phyloP scores from a whole-genome alignment of 768 basidiomycete genomes.

The Rubroboletus satanas region DNA sequence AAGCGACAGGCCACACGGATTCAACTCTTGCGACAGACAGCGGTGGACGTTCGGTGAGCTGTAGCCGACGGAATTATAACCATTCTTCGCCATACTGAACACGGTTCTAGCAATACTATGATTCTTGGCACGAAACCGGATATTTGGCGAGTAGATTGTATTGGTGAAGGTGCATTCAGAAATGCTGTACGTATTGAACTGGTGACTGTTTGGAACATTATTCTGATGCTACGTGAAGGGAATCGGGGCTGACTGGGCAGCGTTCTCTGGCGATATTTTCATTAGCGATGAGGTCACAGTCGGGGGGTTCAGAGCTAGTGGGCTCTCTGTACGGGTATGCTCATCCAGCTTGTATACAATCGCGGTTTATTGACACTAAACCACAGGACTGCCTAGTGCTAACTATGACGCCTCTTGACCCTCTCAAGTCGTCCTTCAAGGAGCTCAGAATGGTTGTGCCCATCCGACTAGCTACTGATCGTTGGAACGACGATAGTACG shows the following conservation, averaged over 20 bases:
- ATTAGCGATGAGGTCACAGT: conserved; percentile 47
- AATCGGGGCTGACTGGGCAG: conserved; percentile 59
- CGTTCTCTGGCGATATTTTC: conserved; percentile 61
- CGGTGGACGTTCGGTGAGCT: conserved; percentile 56
- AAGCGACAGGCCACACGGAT: conserved; percentile 45
- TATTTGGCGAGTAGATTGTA: conserved; percentile 63
- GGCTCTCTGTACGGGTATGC: conserved; percentile 58
- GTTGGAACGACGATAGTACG: conserved; percentile 42
- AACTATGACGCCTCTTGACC: conserved; percentile 56
- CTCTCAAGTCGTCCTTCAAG: conserved; percentile 48
- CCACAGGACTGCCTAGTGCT: conserved; percentile 65
- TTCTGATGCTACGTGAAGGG: conserved; percentile 38
- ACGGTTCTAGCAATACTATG: conserved; percentile 39
- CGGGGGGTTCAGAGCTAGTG: conserved; percentile 63
- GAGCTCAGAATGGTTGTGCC: conserved; percentile 64
- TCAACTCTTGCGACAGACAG: conserved; percentile 62
- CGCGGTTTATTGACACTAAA: not conserved
- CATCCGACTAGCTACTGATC: conserved; percentile 60
- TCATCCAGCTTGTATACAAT: not conserved
- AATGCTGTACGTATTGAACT: conserved; percentile 43
- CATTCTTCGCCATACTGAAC: not conserved
- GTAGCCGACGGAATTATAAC: not conserved
- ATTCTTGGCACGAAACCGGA: conserved; percentile 57
- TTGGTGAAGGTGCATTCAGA: conserved; percentile 61
- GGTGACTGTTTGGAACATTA: not conserved